Evolutionary conservation across 345 rosid genomes (phyloP), one percentile per base, ranked within the genome.

Genomic region (Salix koriyanagi): DNA sequence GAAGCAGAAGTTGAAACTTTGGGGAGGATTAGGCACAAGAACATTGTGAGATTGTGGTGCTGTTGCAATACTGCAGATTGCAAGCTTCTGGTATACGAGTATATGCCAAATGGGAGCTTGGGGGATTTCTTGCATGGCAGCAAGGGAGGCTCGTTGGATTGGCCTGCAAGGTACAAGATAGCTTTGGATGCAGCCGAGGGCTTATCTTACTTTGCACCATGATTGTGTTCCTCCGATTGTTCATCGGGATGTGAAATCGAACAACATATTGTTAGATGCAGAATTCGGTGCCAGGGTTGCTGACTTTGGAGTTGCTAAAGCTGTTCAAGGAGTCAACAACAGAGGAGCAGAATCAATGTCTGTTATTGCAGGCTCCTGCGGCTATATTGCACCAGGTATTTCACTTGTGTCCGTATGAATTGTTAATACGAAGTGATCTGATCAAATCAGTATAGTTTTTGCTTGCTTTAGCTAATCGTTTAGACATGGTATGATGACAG

Each of bases 361-460:
- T 34, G 91, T 84, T 10, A 85, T 96, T 36, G 94, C 96, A 0
- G 99, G 99, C 76, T 93, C 98, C 26, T 93, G 90, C 34, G 97
- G 98, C 67, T 95, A 95, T 78, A 93, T 95, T 82, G 98, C 99
- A 78, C 98, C 99, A 88, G 98, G 98, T 96, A 83, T 41, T 65
- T 62, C 18, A 72, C 28, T 75, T 28, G 16, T 39, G 15, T 52
- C 62, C 25, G 0, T 1, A 1, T 9, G 62, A 11, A 23, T 23
- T n/a, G 28, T 23, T n/a, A 1, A 4, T 14, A 14, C 14, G 52
- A 13, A 46, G 5, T 46, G 3, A 23, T 58, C 1, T 58, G 62
- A 12, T 58, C 62, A 10, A 10, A 8, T 21, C 7, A 56, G 1
- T 4, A 12, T 56, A 21, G 26, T n/a, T 4, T 66, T 66, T 14